Evolutionary conservation across 208 protist genomes (phyloP).

Genomic region (Naegleria lovaniensis): DNA sequence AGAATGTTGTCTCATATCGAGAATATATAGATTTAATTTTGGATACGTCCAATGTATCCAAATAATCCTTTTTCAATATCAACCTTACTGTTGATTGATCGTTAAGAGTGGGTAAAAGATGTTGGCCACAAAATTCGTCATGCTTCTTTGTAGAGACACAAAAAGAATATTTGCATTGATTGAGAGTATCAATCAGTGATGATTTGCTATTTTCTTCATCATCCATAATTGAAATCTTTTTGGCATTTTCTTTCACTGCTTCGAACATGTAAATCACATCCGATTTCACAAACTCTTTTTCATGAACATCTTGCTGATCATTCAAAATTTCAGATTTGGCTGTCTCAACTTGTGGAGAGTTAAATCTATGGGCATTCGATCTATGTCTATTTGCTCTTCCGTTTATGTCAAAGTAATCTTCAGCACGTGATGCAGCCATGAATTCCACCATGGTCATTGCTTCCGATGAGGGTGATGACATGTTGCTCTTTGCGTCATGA

Average conservation of each 20-base stretch:
- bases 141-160: neutral
- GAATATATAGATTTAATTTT: neutral
- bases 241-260: neutral
- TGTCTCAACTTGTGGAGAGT: neutral
- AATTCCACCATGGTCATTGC: too few relatives aligned
- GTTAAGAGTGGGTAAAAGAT: neutral
- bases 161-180: neutral
- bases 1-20: neutral
- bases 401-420: too few relatives aligned
- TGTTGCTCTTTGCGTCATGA: too few relatives aligned
- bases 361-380: neutral
- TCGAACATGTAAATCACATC: neutral
- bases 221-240: neutral
- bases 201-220: neutral
- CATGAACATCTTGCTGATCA: neutral
- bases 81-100: neutral
- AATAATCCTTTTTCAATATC: neutral
- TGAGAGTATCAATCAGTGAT: neutral
- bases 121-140: neutral
- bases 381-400: neutral
- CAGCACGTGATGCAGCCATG: too few relatives aligned
- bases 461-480: too few relatives aligned
- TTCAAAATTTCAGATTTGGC: too few relatives aligned
- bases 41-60: neutral
- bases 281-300: neutral